These are phyloP conservation scores for Colletotrichum sp. DNA, from an alignment of 2,329 filamentous ascomycete genomes.

Conservation along the genomic window DNA sequence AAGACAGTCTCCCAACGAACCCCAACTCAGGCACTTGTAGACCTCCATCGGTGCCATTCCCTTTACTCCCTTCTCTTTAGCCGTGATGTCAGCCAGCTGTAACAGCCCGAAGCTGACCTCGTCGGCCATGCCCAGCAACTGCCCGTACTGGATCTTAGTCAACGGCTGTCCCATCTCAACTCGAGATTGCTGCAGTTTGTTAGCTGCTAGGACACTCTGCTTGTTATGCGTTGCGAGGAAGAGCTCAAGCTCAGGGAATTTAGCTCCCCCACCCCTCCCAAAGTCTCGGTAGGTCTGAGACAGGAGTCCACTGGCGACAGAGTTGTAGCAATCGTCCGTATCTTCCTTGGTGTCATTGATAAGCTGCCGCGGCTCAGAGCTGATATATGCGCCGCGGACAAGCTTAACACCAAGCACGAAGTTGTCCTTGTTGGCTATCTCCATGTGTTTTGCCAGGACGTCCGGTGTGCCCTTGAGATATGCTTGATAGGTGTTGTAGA, in stretches of 20 bases:
- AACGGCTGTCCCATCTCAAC: slow-evolving; percentile 48
- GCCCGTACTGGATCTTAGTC: slow-evolving; percentile 41
- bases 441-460: slow-evolving; percentile 64
- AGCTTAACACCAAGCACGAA: slow-evolving; percentile 77
- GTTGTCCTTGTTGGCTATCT: slow-evolving; percentile 58
- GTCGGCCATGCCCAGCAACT: slow-evolving; percentile 77
- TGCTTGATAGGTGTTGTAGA: slow-evolving; percentile 83
- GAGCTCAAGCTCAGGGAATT: slow-evolving; percentile 61
- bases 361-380: slow-evolving; percentile 71
- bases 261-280: slow-evolving; percentile 37
- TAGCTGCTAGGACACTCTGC: slow-evolving; percentile 54
- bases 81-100: not conserved
- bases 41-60: not conserved
- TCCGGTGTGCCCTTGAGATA: slow-evolving; percentile 72
- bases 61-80: not conserved
- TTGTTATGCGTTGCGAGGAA: slow-evolving; percentile 87
- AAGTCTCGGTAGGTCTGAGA: slow-evolving; percentile 62
- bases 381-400: slow-evolving; percentile 76
- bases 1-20: not conserved
- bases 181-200: slow-evolving; percentile 61
- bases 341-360: slow-evolving; percentile 76
- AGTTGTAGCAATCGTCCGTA: slow-evolving; percentile 76
- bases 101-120: slow-evolving; percentile 78
- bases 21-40: not conserved
- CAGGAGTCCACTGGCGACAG: slow-evolving; percentile 70